These are phyloP conservation scores for Coccinonectria pachysandricola DNA, from an alignment of 2,329 filamentous ascomycete species.

Conservation along the genomic window DNA sequence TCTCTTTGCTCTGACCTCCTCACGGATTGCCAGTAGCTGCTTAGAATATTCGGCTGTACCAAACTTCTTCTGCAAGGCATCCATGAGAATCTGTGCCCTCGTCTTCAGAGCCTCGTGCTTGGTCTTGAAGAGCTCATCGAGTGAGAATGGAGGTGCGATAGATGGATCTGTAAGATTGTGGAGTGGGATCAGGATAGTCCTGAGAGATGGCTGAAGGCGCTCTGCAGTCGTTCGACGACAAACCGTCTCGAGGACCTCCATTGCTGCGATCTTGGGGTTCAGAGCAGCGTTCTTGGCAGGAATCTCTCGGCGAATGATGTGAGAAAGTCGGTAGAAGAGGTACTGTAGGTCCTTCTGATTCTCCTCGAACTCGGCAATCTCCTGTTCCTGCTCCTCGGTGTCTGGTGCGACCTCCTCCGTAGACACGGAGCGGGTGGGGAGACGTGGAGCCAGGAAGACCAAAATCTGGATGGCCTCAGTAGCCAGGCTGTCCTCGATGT, in stretches of 20 bases:
- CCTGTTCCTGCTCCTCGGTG: conserved; percentile 32
- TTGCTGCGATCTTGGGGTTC: conserved; percentile 63
- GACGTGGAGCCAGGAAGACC: conserved; percentile 62
- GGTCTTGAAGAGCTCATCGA: conserved; percentile 58
- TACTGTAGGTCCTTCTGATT: conserved; percentile 47
- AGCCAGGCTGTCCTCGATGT: conserved; percentile 65
- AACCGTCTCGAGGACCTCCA: conserved; percentile 64
- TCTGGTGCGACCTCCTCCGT: conserved; percentile 32
- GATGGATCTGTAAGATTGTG: conserved; percentile 76
- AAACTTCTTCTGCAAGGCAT: conserved; percentile 72
- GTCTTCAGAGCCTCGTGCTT: conserved; percentile 61
- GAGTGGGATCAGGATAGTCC: conserved; percentile 49
- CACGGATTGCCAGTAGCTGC: conserved; percentile 61
- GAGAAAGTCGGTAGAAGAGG: conserved; percentile 68
- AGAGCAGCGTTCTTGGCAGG: conserved; percentile 53
- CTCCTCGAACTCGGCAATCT: conserved; percentile 30
- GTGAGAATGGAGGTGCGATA: conserved; percentile 61
- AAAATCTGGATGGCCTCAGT: conserved; percentile 71
- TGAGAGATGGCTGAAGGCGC: conserved; percentile 52
- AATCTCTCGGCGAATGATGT: conserved; percentile 67
- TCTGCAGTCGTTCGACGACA: conserved; percentile 48
- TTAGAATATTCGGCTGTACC: conserved; percentile 73
- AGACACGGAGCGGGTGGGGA: conserved; percentile 29
- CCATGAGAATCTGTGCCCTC: conserved; percentile 67
- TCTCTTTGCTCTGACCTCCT: conserved; percentile 60